Evolutionary conservation across 495 filamentous ascomycete genomes (phyloP), one percentile per base, ranked within the genome.

Genomic region (Aspergillus biplanus): DNA sequence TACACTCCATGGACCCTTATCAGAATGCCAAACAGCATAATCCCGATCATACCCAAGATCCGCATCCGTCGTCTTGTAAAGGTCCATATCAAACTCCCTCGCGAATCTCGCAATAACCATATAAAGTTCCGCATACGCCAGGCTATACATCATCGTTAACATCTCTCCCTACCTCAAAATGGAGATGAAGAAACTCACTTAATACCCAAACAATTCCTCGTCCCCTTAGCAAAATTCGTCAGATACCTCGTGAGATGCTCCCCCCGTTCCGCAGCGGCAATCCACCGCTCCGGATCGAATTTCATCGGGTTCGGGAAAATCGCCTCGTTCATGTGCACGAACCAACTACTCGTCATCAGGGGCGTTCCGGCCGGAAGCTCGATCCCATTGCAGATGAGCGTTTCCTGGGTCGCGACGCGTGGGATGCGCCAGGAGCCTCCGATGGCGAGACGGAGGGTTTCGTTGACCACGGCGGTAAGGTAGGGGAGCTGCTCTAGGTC

Each of bases 201-300:
- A 73, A 77, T 67, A 7, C 79, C 79, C 18, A 80, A 32, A 56
- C 79, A 81, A 18, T 65, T 69, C 21, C 79, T 37, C 4, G 71
- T 67, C 0, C 79, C 79, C 60, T 69, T 75, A 4, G 53, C 58
- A 56, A 83, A 83, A 0, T 77, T 64, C 9, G 77, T 69, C 3
- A 71, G 63, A 52, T 72, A 73, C 16, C 63, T 53, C 31, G 66
- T 46, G 37, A 75, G 48, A 34, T 61, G 59, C 12, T 61, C 50
- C 33, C 65, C 54, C 32, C 33, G 32, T 42, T 62, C 44, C 31
- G 59, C 59, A 15, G 70, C 64, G 11, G 69, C 58, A 13, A 83
- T 65, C 78, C 78, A 85, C 32, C 82, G 71, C 27, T 81, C 74
- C 0, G 82, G 82, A 7, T 68, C 55, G 65, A 78, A 82, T n/a